Base-by-base conservation (phyloP, 768 basidiomycete species). In the Boletus sp. region DNA sequence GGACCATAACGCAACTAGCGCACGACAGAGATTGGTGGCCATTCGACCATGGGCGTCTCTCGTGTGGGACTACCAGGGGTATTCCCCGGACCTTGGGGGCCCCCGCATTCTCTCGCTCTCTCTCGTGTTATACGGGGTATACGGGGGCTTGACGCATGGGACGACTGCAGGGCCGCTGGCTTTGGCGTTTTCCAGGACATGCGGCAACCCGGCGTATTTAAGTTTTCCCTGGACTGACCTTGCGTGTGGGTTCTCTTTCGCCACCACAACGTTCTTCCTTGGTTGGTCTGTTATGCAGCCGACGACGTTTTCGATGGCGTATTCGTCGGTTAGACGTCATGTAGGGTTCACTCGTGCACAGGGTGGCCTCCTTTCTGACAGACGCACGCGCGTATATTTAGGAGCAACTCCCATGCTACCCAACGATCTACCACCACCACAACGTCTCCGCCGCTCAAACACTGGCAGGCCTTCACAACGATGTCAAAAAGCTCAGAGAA, bases 131-230 rank as follows among this genome's bases (percentile, higher is more conserved):
- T 51, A 57, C 45, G 29, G 57, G 55, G 66, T 64, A 55, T 33
- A 64, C 50, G 59, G 67, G 66, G 66, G 55, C 52, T 55, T 24
- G 8, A 60, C 64, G 30, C 59, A 63, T 52, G 57, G 60, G 58
- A 32, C 30, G 35, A 61, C 55, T 54, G 59, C 54, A 47, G 53
- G 37, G 59, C 56, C 59, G 62, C 64, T 66, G 66, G 62, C 59
- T 57, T 59, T 60, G 51, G 49, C 52, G 54, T 53, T 59, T 52
- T 53, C 48, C 30, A 32, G 30, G 48, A 57, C 65, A 69, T 55
- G 67, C 55, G 59, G 60, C 48, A 20, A 45, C 55, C 59, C 62
- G 47, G 42, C 10, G 49, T 64, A 67, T 67, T 62, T 67, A 69
- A 67, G 58, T 58, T 58, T 52, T 55, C 52, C 35, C 48, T 52